Evolutionary conservation across 2,329 filamentous ascomycete species (phyloP).

Genomic region (Drechslerella coelobrocha): DNA sequence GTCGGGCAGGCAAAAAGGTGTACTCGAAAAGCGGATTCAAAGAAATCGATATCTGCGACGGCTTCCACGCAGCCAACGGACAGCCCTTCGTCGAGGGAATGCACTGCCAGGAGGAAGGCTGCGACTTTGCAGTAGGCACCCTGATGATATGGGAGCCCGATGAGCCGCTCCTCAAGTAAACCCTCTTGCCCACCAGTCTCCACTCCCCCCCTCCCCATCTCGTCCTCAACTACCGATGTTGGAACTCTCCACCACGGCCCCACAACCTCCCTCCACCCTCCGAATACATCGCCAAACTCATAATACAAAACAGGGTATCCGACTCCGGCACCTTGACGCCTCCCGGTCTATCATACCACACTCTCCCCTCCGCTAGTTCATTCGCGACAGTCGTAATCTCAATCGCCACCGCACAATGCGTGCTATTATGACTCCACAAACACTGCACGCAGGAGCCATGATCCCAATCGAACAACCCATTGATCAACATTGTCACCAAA

Average conservation of each 20-base stretch:
- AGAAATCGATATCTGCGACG: slow-evolving; percentile 21
- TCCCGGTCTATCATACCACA: slow-evolving; percentile 39
- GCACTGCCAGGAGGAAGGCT: slow-evolving; percentile 35
- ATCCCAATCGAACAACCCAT: slow-evolving; percentile 47
- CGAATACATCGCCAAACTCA: slow-evolving; percentile 26
- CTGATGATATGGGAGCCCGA: slow-evolving; percentile 40
- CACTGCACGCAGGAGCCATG: slow-evolving; percentile 38
- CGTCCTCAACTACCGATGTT: slow-evolving; percentile 14
- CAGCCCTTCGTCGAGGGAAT: slow-evolving; percentile 33
- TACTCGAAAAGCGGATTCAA: slow-evolving; percentile 40
- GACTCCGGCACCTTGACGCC: slow-evolving; percentile 29
- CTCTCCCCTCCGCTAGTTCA: slow-evolving; percentile 34
- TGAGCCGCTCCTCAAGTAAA: background rate
- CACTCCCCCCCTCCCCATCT: background rate
- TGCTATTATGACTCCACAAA: slow-evolving; percentile 44
- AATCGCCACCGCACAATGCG: slow-evolving; percentile 43
- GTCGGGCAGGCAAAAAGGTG: slow-evolving; percentile 35
- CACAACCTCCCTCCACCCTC: slow-evolving; percentile 40
- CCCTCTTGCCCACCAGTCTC: background rate
- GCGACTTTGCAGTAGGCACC: slow-evolving; percentile 37
- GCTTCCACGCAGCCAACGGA: slow-evolving; percentile 20
- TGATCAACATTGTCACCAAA: slow-evolving; percentile 35
- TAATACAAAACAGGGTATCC: slow-evolving; percentile 33
- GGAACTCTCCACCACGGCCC: slow-evolving; percentile 37
- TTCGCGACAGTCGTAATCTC: slow-evolving; percentile 23